Evolutionary conservation across 306 rosid genomes (phyloP), one percentile per base, ranked within the genome.

Genomic region (Potentilla sterilis): DNA sequence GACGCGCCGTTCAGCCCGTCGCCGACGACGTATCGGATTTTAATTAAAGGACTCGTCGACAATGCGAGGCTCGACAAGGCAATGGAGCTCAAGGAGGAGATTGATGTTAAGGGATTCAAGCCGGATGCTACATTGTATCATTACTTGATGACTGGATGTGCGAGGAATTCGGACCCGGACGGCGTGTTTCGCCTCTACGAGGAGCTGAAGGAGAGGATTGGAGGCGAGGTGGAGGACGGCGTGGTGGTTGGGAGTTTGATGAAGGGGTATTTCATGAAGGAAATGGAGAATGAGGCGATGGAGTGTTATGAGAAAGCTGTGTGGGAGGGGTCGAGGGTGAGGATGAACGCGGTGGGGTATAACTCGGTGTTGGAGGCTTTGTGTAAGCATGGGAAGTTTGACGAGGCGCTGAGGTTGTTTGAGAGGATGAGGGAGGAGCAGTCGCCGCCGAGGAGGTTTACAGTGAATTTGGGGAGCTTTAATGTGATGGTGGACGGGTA

Each of bases 1-100:
- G 97, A 95, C 47, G 97, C 99, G 24, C 97, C 99, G 9, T 85
- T 95, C 74, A 92, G 89, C 71, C 96, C 99, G 19, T 86, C 92
- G 1, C 96, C 96, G 0, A 90, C 97, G 3, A 95, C 99, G 0
- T 95, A 83, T 37, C 81, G 96, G 35, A 81, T 95, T 63, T 63
- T 95, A 73, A 74, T 95, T 48, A 90, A 85, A 41, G 99, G 99
- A 7, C 77, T 95, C 85, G 96, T 92, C 38, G 99, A 95, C 49
- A 92, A 92, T 59, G 81, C 69, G 28, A 88, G 57, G 84, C 52
- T 90, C 64, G 92, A 88, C 10, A 88, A 90, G 49, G 99, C 99
- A 6, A 15, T 90, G 87, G 99, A 92, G 80, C 80, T 95, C 22
- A 92, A 90, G 77, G 87, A 77, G 24, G 97, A 95, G 35, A 90